Evolutionary conservation across 352 stramenopile species (phyloP).

Genomic region (Blastocystis sp.): DNA sequence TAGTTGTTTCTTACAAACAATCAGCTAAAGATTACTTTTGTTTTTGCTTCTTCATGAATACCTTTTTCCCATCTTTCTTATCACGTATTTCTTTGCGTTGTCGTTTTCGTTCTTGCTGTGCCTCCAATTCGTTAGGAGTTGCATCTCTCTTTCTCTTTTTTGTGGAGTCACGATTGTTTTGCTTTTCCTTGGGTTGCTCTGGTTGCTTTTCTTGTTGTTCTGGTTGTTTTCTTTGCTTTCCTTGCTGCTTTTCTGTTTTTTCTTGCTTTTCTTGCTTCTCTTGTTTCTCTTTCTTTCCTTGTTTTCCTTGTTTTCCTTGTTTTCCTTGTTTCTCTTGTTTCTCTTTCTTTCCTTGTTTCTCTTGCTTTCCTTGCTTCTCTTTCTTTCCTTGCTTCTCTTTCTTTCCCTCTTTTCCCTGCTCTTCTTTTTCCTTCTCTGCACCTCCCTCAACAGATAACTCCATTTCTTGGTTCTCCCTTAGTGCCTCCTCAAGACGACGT

Average conservation of each 20-base stretch:
- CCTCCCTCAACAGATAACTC: not conserved
- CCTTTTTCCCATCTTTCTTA: not conserved
- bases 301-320: not conserved
- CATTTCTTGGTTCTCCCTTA: not conserved
- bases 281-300: slow-evolving; percentile 3
- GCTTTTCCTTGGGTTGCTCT: not conserved
- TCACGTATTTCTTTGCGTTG: not conserved
- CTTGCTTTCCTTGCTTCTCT: not conserved
- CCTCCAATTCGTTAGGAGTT: not conserved
- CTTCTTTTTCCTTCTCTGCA: not conserved
- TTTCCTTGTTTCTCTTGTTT: not conserved
- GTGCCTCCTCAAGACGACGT: not conserved
- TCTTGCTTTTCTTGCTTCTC: not conserved
- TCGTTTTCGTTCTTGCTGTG: not conserved
- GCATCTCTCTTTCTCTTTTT: not conserved
- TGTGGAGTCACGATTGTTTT: not conserved
- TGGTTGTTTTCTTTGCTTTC: not conserved
- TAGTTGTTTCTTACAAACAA: slow-evolving; percentile 4
- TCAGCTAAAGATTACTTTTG: slow-evolving; percentile 74
- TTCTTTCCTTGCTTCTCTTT: not conserved
- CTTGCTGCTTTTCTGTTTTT: slow-evolving; percentile 9
- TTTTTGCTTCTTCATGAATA: not conserved
- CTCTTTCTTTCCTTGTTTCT: not conserved
- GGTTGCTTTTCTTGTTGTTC: not conserved
- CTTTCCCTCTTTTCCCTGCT: not conserved